A percentile compares a stretch with the other conserved stretches of the same genome.
phyloP scores from a whole-genome alignment of 257 asterid genomes.

The Ilex aquifolium region DNA sequence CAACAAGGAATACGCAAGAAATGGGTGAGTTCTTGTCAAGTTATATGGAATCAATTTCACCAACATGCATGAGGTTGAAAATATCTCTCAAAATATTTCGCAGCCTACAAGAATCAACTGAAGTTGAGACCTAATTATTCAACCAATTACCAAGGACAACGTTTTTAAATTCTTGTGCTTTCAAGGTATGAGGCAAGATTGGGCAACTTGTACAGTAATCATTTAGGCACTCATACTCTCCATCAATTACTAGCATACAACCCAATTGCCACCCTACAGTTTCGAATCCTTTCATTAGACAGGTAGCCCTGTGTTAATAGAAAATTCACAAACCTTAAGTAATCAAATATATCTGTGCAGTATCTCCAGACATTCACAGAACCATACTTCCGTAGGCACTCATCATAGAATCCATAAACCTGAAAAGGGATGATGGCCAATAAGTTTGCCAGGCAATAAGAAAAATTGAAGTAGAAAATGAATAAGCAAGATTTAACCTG shows the following conservation, averaged over 20 bases:
- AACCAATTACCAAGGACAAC: not conserved
- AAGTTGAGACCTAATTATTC: not conserved
- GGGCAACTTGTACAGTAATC: not conserved
- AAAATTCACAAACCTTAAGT: conserved; percentile 62
- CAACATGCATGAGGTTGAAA: not conserved
- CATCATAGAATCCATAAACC: conserved; percentile 99
- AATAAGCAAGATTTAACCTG: conserved; percentile 53
- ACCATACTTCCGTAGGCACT: conserved; percentile 93
- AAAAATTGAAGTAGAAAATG: conserved; percentile 8
- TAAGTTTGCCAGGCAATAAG: conserved; percentile 11
- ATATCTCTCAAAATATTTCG: too few species aligned
- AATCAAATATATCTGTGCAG: conserved; percentile 95
- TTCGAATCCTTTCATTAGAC: conserved; percentile 4
- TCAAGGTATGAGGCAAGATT: not conserved
- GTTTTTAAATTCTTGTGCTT: too few species aligned
- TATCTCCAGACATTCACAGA: conserved; percentile 97
- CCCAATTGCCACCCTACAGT: not conserved
- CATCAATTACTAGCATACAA: conserved; percentile 9
- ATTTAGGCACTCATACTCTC: not conserved
- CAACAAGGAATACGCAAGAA: not conserved
- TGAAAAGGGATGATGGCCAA: conserved; percentile 24
- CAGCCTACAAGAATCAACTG: not conserved
- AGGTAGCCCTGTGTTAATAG: conserved; percentile 8
- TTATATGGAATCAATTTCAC: not conserved
- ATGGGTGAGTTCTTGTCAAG: not conserved